phyloP scores from a whole-genome alignment of 495 filamentous ascomycete species.

The Corynascus novoguineensis region DNA sequence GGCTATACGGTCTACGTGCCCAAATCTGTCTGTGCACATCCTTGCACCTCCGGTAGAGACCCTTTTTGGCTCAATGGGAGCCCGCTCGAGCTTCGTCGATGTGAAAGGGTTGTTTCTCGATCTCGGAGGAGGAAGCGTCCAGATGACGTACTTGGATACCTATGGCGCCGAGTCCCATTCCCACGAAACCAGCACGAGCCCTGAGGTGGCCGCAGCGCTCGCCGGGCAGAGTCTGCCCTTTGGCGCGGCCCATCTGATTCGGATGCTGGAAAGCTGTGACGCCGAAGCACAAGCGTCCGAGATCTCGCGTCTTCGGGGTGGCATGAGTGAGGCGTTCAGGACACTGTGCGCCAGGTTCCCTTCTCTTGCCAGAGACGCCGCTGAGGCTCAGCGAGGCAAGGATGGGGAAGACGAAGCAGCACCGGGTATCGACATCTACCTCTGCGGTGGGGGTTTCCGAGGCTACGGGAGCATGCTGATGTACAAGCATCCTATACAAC shows the following conservation, averaged over 20 bases:
- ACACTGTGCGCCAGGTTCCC: slow-evolving; percentile 53
- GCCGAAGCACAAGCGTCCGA: slow-evolving; percentile 43
- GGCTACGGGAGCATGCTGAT: slow-evolving; percentile 87
- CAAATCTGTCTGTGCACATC: slow-evolving; percentile 62
- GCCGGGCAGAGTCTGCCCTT: slow-evolving; percentile 63
- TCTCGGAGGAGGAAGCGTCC: slow-evolving; percentile 83
- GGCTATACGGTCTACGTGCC: slow-evolving; percentile 50
- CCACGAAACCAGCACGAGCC: slow-evolving; percentile 43
- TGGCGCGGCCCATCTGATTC: slow-evolving; percentile 76
- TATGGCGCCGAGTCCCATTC: slow-evolving; percentile 33
- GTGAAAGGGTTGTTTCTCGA: slow-evolving; percentile 72
- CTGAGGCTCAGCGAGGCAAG: slow-evolving; percentile 40
- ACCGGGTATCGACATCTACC: slow-evolving; percentile 66
- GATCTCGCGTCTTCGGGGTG: slow-evolving; percentile 50
- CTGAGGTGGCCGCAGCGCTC: slow-evolving; percentile 44
- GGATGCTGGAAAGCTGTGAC: slow-evolving; percentile 45
- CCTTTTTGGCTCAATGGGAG: slow-evolving; percentile 72
- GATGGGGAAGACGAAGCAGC: slow-evolving; percentile 34
- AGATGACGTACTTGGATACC: slow-evolving; percentile 78
- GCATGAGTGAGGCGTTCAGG: slow-evolving; percentile 60
- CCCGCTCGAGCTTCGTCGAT: slow-evolving; percentile 64
- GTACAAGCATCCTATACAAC: slow-evolving; percentile 57
- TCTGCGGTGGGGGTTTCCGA: slow-evolving; percentile 86
- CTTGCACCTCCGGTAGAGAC: slow-evolving; percentile 78
- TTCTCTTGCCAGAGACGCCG: slow-evolving; percentile 43